Evolutionary conservation across 306 rosid species (phyloP).

Genomic region (Chamaecrista fasciculata): DNA sequence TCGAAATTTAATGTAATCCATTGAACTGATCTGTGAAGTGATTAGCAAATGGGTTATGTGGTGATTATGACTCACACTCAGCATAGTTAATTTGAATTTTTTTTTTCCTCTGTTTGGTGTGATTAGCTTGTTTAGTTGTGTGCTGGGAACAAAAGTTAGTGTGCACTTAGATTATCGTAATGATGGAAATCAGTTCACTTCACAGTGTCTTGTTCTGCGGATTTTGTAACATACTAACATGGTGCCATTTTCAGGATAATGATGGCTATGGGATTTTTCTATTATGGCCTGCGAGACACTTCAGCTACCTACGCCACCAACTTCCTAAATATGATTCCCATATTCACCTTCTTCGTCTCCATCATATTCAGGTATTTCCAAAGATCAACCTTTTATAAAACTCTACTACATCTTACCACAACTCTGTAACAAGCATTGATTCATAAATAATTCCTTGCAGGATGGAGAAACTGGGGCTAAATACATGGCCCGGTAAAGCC

Average conservation of each 20-base stretch:
- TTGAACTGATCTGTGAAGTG: not conserved
- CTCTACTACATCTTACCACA: not conserved
- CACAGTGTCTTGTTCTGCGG: not conserved
- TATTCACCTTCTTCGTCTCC: conserved; percentile 51
- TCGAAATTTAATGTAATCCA: not conserved
- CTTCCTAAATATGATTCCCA: conserved; percentile 63
- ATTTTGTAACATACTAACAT: not conserved
- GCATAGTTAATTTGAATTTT: no score
- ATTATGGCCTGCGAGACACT: conserved; percentile 67
- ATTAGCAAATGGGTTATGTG: not conserved
- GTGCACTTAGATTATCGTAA: not conserved
- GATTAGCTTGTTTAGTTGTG: not conserved
- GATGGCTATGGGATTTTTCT: conserved; percentile 47
- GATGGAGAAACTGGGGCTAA: conserved; percentile 35
- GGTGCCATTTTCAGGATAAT: conserved; percentile 45
- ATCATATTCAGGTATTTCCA: conserved; percentile 37
- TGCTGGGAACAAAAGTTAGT: not conserved
- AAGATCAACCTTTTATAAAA: not conserved
- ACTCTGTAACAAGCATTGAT: not conserved
- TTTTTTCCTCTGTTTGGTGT: not conserved
- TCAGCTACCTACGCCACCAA: conserved; percentile 60
- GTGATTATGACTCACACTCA: not conserved
- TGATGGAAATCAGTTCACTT: not conserved
- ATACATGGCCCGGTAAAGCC: conserved; percentile 27
- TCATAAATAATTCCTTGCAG: conserved; percentile 18